Percentiles rank a stretch among this genome's conserved stretches.
phyloP scores from a whole-genome alignment of 768 basidiomycete species.

The Dioszegia crocea region DNA sequence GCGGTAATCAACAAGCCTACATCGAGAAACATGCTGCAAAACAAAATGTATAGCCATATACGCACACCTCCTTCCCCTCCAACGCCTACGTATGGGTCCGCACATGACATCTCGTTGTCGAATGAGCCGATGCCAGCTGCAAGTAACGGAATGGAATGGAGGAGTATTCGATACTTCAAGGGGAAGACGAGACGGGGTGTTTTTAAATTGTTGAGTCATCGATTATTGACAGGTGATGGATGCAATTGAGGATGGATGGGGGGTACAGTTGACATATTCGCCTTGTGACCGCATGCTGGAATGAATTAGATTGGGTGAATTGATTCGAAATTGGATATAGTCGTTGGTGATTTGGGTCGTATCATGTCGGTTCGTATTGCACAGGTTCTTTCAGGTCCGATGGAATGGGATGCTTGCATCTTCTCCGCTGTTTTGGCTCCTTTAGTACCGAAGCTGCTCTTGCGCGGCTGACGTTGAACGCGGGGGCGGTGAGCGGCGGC shows the following conservation, averaged over 20 bases:
- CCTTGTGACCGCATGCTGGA: no score
- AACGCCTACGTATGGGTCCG: no score
- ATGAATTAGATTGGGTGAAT: no score
- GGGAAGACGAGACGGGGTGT: not conserved
- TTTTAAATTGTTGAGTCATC: not conserved
- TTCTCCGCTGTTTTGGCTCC: not conserved
- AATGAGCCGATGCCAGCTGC: no score
- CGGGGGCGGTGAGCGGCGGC: slow-evolving; percentile 6
- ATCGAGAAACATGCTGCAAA: no score
- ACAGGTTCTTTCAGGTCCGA: not conserved
- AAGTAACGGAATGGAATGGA: no score
- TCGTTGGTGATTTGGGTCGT: no score
- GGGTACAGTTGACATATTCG: not conserved
- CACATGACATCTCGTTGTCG: no score
- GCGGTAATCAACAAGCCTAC: no score
- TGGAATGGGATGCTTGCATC: not conserved
- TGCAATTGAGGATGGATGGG: not conserved
- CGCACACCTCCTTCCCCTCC: no score
- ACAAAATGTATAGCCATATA: no score
- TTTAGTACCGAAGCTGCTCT: slow-evolving; percentile 41
- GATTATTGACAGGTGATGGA: not conserved
- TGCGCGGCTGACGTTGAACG: slow-evolving; percentile 1
- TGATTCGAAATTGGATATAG: no score
- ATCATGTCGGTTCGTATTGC: not conserved
- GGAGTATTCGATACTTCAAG: not conserved